Evolutionary conservation across 2,329 filamentous ascomycete species (phyloP).

Genomic region (Sporothrix globosa): DNA sequence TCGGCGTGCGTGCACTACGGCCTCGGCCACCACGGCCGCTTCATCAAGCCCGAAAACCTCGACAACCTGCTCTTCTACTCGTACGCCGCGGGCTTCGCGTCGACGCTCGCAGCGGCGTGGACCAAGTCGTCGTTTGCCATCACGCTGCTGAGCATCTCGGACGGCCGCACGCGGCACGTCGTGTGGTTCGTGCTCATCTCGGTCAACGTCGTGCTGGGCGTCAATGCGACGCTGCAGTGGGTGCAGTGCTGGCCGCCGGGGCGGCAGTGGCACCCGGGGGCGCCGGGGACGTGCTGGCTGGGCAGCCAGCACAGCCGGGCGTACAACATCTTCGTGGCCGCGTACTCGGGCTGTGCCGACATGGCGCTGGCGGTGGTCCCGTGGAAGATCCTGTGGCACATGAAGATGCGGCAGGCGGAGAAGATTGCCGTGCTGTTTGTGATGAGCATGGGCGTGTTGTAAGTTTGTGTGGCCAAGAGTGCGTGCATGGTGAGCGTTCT

Average conservation of each 20-base stretch:
- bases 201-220: background rate
- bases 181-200: background rate
- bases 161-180: background rate
- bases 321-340: background rate
- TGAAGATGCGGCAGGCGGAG: conserved; percentile 7
- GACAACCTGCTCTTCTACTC: background rate
- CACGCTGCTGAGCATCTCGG: background rate
- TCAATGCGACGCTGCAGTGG: background rate
- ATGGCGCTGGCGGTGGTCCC: background rate
- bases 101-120: background rate
- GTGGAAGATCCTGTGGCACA: background rate
- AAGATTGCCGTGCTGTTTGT: background rate
- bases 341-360: background rate
- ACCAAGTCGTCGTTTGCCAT: background rate
- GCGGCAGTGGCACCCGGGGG: background rate
- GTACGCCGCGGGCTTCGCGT: background rate
- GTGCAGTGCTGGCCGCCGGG: background rate
- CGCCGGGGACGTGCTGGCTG: background rate
- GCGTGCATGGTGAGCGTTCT: too few relatives aligned
- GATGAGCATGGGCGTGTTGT: conserved; percentile 1
- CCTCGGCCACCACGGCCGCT: background rate
- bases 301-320: background rate
- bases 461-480: background rate
- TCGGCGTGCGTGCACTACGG: conserved; percentile 1
- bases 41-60: background rate